These are phyloP conservation scores for Dentipellis fragilis DNA, from an alignment of 768 basidiomycete genomes.

Conservation along the genomic window DNA sequence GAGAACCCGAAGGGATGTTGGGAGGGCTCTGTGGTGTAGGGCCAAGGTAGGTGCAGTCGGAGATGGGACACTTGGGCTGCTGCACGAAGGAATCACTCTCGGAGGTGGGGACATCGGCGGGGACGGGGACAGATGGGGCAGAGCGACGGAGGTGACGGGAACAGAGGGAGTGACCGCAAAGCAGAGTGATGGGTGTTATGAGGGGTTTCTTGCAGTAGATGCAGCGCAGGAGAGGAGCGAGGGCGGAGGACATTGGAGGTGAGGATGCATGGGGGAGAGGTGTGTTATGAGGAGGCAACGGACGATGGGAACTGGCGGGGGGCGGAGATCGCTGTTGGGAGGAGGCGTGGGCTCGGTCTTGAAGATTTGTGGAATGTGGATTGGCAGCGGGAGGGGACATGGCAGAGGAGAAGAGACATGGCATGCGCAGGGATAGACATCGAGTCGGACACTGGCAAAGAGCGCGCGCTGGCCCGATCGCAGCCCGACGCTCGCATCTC, in stretches of 20 bases:
- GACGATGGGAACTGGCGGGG: constrained; percentile 1
- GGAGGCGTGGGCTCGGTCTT: too few relatives aligned
- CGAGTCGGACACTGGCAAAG: too few relatives aligned
- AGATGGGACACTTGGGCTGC: constrained; percentile 23
- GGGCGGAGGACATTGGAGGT: constrained; percentile 7
- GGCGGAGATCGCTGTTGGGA: constrained; percentile 1
- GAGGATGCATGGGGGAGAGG: constrained; percentile 1
- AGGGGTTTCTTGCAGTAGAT: constrained; percentile 39
- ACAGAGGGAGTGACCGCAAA: constrained; percentile 82
- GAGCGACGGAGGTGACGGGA: constrained; percentile 21
- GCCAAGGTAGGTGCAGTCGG: constrained; percentile 21
- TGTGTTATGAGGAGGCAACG: not conserved
- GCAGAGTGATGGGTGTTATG: constrained; percentile 43
- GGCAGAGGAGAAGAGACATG: too few relatives aligned
- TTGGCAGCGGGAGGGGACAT: too few relatives aligned
- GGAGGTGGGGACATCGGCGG: not conserved
- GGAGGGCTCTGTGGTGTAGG: constrained; percentile 17
- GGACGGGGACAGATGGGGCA: not conserved
- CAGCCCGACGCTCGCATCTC: too few relatives aligned
- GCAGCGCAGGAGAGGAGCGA: constrained; percentile 39
- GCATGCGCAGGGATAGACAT: too few relatives aligned
- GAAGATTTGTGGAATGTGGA: too few relatives aligned
- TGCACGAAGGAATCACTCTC: not conserved
- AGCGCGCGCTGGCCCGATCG: too few relatives aligned
- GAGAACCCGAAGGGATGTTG: constrained; percentile 32